Base-by-base conservation (phyloP, 345 rosid genomes). In the Cardamine resedifolia region DNA sequence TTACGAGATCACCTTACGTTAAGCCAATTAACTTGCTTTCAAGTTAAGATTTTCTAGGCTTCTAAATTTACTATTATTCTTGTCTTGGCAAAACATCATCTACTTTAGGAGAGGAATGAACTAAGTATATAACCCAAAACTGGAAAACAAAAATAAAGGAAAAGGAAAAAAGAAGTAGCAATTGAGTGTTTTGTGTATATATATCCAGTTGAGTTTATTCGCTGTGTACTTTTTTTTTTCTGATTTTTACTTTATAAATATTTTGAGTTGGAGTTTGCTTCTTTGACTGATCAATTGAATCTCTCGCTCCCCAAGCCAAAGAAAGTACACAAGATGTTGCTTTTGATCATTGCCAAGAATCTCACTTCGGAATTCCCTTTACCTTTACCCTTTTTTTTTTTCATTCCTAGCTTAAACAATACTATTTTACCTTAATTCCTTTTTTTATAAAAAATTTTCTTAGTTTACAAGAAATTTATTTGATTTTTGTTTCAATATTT, bases 321-420 rank as follows among this genome's bases (percentile, higher is more conserved):
- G 64, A 67, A 73, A 78, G 74, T 67, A 72, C 77, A 59, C 66
- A 73, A 52, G 18, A 67, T 73, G 74, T 78, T 78, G 81, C 80
- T 71, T 77, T 78, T 78, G 74, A 72, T 78, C 77, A 78, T 73
- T 73, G 78, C 74, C 34, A 72, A 78, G 81, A 72, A 78, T 73
- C 74, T 78, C 74, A 78, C 66, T 78, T 72, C 66, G 1, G 14
- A 62, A 50, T 62, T 76, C 65, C 16, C 73, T 78, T 78, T 78
- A 55, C 30, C 77, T 78, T 78, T 78, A 60, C 36, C 56, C 31
- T 23, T 10, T 59, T 26, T 61, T 41, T 9, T 49, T 66, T 65
- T 50, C 39, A 16, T 55, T 69, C 56, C 10, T 58, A 58, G 48
- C 77, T 77, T 71, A 36, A 71, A 58, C 34, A 39, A 52, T 66